A percentile compares a stretch with the other conserved stretches of the same genome.
phyloP scores from a whole-genome alignment of 1,284 basidiomycete genomes.

The Cryptococcus sp. region DNA sequence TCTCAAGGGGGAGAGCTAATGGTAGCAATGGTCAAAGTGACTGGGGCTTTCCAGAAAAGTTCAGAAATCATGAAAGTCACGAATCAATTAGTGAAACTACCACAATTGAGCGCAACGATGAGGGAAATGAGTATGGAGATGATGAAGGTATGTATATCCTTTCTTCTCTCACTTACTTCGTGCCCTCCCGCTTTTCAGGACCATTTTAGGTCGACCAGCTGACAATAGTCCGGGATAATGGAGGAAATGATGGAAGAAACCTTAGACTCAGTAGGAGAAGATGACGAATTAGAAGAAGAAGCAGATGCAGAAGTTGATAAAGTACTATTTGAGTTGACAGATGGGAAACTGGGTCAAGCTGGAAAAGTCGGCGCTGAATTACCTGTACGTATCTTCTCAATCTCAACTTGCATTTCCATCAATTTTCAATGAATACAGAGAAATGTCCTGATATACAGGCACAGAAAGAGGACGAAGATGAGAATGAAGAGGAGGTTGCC shows the following conservation, averaged over 20 bases:
- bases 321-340: conserved; percentile 89
- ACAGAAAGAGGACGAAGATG: conserved; percentile 61
- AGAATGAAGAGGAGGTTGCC: conserved; percentile 77
- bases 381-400: conserved; percentile 60
- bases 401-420: not conserved
- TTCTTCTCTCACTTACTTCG: not conserved
- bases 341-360: conserved; percentile 86
- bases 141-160: conserved; percentile 70
- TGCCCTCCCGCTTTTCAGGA: conserved; percentile 1
- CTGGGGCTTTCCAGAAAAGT: conserved; percentile 92
- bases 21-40: conserved; percentile 93
- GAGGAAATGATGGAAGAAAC: conserved; percentile 90
- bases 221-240: conserved; percentile 72
- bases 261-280: conserved; percentile 73
- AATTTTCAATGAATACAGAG: not conserved
- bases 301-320: conserved; percentile 97
- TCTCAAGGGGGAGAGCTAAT: not conserved
- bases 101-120: conserved; percentile 89
- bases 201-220: not conserved
- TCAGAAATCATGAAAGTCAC: conserved; percentile 99
- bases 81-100: conserved; percentile 84
- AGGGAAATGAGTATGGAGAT: conserved; percentile 98
- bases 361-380: conserved; percentile 67
- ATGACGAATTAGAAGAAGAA: conserved; percentile 92
- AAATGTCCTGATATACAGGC: conserved; percentile 8